Evolutionary conservation across 331 rosid species (phyloP).

Genomic region (Saraca asoca): DNA sequence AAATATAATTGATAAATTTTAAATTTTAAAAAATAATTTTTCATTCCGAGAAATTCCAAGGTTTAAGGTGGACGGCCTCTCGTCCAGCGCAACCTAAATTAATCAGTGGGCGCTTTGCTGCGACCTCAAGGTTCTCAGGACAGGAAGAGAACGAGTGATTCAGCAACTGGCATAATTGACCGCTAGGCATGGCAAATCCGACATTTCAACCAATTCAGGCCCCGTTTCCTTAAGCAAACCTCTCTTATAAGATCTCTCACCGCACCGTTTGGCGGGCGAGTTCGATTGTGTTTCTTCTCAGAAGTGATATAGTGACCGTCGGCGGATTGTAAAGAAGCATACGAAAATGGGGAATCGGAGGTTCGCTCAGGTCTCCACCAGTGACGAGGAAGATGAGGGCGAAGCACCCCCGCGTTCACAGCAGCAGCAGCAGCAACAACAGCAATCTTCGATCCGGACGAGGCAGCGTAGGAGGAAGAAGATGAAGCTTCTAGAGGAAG

Average conservation of each 20-base stretch:
- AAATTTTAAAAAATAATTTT: too few relatives aligned
- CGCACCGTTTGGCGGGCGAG: slow-evolving; percentile 21
- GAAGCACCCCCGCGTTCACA: slow-evolving; percentile 32
- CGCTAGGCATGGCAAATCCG: slow-evolving; percentile 21
- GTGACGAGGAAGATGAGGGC: slow-evolving; percentile 74
- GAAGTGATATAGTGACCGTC: neutral
- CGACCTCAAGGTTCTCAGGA: too few relatives aligned
- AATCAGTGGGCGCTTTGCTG: too few relatives aligned
- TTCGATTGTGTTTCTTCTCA: neutral
- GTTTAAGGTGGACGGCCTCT: too few relatives aligned
- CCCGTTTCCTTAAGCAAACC: neutral
- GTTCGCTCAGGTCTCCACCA: slow-evolving; percentile 63
- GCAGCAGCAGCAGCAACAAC: slow-evolving; percentile 31
- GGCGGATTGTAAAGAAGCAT: slow-evolving; percentile 20
- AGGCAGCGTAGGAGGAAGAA: slow-evolving; percentile 60
- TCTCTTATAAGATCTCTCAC: neutral
- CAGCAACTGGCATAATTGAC: neutral
- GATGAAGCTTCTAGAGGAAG: slow-evolving; percentile 54
- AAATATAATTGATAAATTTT: too few relatives aligned
- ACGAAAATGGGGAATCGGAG: slow-evolving; percentile 72
- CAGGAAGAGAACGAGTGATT: too few relatives aligned
- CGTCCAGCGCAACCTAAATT: too few relatives aligned
- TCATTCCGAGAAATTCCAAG: too few relatives aligned
- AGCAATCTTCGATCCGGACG: slow-evolving; percentile 14
- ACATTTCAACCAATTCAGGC: neutral